Base-by-base conservation (phyloP, 1,284 basidiomycete species). In the Austroboletus novae-zelandiae region DNA sequence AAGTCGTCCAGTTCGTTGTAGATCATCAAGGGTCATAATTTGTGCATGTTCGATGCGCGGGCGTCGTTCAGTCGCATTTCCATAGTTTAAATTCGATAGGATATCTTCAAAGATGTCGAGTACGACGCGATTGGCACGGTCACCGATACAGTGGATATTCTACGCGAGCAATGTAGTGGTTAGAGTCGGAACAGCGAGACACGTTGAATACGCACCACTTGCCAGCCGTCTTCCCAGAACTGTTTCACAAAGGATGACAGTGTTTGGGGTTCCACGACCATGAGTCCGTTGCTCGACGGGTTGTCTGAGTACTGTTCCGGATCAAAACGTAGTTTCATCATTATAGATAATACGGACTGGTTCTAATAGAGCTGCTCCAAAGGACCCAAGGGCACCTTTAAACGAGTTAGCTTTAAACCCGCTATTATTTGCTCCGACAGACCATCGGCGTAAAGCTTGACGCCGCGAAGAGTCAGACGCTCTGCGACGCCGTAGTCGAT, bases 71-170 rank as follows among this genome's bases (percentile, higher is more conserved):
- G 72, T 64, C 11, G 77, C 71, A 48, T 73, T 73, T 7, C 61
- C 66, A 4, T 59, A 63, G 31, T 47, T 40, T 7, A 56, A 44
- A 34, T 55, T 50, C 6, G 55, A 55, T 2, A 81, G 58, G 0
- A 80, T 65, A 1, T 69, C 70, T 65, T 93, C 89, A 60, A 90
- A 91, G 14, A 90, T 83, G 60, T 95, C 81, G 18, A 97, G 77
- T 0, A 91, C 82, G 18, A 89, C 75, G 37, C 86, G 78, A 65
- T 95, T 96, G 30, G 92, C 93, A 41, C 83, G 80, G 62, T 98
- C 95, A 1, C 95, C 95, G 25, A 97, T 97, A 47, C 89, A 91
- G 62, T 98, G 94, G 11, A 91, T 81, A 55, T 91, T 92, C 88
- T 92, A 43, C 27, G 4, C n/a, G 9, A 18, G 18, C 43, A 9